Conservation (phyloP, 805 yeast species). For the Metschnikowia cerradonensis region DNA sequence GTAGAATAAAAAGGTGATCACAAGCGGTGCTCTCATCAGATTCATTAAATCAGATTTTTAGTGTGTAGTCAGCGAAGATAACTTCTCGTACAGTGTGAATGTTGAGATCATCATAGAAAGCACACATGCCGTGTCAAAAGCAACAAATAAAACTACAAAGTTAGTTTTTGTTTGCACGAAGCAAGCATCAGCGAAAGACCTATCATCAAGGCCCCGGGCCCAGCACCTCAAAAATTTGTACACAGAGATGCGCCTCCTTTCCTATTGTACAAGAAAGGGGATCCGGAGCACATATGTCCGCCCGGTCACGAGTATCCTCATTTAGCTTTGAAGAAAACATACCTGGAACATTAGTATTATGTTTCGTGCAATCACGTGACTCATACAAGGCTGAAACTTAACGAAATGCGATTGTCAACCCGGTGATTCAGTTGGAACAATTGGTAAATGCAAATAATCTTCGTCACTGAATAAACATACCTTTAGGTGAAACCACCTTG, state of each 20-base stretch:
- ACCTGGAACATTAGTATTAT: conserved; percentile 13
- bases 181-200: conserved; percentile 38
- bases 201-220: conserved; percentile 48
- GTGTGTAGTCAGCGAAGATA: conserved; percentile 35
- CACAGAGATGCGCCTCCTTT: conserved; percentile 51
- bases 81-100: conserved; percentile 52
- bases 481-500: background rate
- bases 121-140: conserved; percentile 17
- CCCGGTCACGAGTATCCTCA: conserved; percentile 50
- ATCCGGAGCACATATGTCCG: conserved; percentile 41
- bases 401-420: conserved; percentile 55
- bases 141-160: conserved; percentile 16
- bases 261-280: conserved; percentile 36
- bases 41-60: conserved; percentile 46
- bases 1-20: background rate
- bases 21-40: conserved; percentile 29
- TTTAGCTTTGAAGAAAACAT: conserved; percentile 19
- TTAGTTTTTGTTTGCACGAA: background rate
- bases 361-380: conserved; percentile 20
- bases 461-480: conserved; percentile 24
- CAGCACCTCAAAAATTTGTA: conserved; percentile 49
- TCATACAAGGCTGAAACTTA: conserved; percentile 65
- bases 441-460: conserved; percentile 53
- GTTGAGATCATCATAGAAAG: conserved; percentile 41
- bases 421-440: conserved; percentile 56